phyloP scores from a whole-genome alignment of 73 alveolate species.

The Uronychia setigera region DNA sequence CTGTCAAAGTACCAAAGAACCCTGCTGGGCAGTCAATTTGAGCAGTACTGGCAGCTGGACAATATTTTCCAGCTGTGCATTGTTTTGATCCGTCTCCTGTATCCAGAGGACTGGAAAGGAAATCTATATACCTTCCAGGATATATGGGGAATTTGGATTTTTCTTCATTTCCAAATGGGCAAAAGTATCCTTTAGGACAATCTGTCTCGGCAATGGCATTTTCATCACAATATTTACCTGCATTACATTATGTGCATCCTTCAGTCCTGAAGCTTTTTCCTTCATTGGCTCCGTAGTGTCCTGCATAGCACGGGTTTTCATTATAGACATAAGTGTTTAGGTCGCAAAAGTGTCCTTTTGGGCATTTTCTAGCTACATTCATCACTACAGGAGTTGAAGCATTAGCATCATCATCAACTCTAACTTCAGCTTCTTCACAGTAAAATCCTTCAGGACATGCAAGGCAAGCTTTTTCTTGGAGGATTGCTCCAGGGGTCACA shows the following conservation, averaged over 20 bases:
- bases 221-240: constrained; percentile 6
- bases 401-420: neutral
- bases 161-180: constrained; percentile 36
- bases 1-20: neutral
- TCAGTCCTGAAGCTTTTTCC: neutral
- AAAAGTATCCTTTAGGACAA: constrained; percentile 66
- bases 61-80: constrained; percentile 40
- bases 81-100: neutral
- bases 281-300: neutral
- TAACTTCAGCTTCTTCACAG: constrained; percentile 3
- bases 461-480: constrained; percentile 6
- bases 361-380: neutral
- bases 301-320: constrained; percentile 12
- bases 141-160: constrained; percentile 8
- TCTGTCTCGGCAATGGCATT: neutral
- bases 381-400: neutral
- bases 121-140: constrained; percentile 34
- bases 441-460: constrained; percentile 79
- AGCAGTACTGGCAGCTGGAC: neutral
- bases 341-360: constrained; percentile 41
- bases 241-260: constrained; percentile 29
- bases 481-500: constrained; percentile 10
- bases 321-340: constrained; percentile 18
- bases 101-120: neutral
- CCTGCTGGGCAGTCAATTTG: constrained; percentile 45